Evolutionary conservation across 2,329 filamentous ascomycete genomes (phyloP), one percentile per base, ranked within the genome.

Genomic region (Leptographium wingfieldii): DNA sequence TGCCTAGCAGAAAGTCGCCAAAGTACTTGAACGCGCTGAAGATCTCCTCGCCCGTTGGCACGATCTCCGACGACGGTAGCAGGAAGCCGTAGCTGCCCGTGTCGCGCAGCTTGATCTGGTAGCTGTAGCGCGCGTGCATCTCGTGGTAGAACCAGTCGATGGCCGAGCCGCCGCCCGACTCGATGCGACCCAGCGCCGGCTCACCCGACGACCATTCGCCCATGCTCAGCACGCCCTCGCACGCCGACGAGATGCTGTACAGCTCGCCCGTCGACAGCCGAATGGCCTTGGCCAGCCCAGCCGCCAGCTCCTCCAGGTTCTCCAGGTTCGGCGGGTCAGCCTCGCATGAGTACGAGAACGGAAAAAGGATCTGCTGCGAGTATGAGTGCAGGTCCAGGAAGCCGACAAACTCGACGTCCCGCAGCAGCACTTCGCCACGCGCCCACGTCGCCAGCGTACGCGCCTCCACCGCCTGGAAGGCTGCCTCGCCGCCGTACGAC

Each of bases 81-180:
- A 99, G 75, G 70, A 97, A 99, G 0, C 94, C 94, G 70, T 97
- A 97, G 70, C 85, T 94, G 11, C 94, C 94, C 0, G 88, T 94
- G 70, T 99, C 94, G 56, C 94, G 80, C 33, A 99, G 77, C 74
- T 97, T 97, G 73, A 94, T 87, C 76, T 97, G 94, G 71, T 95
- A 97, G 61, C 90, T 88, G 70, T 90, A 95, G 63, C 83, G 85
- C 22, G 92, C 88, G 55, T 80, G 77, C 63, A 97, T 73, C 67
- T 95, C 87, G 66, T 95, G 89, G 70, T 95, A 96, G 73, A 99
- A 96, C 84, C 89, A 97, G 72, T 97, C 94, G 51, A 97, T 83
- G 1, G 89, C 90, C 56, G 88, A 92, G 3, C 92, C 92, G 48
- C 92, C 92, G 3, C 86, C 84, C 0, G 81, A 81, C 69, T 94